Conservation (phyloP, 2,329 filamentous ascomycete genomes). For the Beauveria asiatica region DNA sequence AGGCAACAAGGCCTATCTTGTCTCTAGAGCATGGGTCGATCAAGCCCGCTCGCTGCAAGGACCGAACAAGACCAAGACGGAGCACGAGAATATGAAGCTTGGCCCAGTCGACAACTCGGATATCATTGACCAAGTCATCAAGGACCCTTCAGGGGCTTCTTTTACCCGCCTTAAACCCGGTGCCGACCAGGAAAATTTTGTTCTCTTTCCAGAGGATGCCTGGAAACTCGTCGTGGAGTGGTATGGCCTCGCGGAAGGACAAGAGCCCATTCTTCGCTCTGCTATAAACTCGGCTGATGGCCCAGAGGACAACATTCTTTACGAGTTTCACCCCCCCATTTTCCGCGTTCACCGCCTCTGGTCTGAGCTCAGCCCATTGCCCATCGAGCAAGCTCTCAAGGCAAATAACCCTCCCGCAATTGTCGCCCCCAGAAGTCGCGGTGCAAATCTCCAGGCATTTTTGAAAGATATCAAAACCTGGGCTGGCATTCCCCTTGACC, state of each 20-base stretch:
- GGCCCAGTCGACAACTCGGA: constrained; percentile 84
- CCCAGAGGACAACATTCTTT: constrained; percentile 59
- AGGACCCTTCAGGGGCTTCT: constrained; percentile 38
- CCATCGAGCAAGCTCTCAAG: constrained; percentile 50
- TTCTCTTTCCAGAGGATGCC: constrained; percentile 67
- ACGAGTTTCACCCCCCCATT: constrained; percentile 76
- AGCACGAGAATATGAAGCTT: constrained; percentile 51
- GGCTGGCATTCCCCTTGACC: constrained; percentile 56
- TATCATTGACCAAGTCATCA: constrained; percentile 57
- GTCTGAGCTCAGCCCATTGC: constrained; percentile 47
- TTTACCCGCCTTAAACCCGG: constrained; percentile 71
- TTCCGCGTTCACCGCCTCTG: constrained; percentile 78
- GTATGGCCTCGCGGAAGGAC: constrained; percentile 68
- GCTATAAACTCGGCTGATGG: constrained; percentile 67
- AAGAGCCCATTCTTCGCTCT: constrained; percentile 63
- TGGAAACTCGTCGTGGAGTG: constrained; percentile 75
- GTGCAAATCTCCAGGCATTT: constrained; percentile 64
- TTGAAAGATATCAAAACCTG: constrained; percentile 63
- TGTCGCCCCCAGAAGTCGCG: constrained; percentile 62
- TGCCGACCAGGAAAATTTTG: constrained; percentile 60
- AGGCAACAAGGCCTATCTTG: constrained; percentile 65
- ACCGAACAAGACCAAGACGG: constrained; percentile 48
- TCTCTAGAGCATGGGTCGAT: constrained; percentile 73
- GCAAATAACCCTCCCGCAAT: constrained; percentile 53
- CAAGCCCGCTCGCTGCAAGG: constrained; percentile 60